Evolutionary conservation across 768 basidiomycete genomes (phyloP).

Genomic region (Podaxis sp.): DNA sequence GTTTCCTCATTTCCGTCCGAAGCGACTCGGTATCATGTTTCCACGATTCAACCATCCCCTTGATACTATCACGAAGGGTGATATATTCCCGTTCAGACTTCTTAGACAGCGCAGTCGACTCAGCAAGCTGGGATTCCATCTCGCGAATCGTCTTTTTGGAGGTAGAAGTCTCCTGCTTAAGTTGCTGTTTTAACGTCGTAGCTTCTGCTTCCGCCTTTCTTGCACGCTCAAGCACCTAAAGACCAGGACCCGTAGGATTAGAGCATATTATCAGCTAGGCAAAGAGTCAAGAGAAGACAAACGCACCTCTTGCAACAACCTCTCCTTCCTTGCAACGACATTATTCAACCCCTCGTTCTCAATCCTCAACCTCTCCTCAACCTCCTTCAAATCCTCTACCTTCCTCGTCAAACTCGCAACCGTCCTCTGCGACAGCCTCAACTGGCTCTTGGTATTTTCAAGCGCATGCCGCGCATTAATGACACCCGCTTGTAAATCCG

Average conservation of each 20-base stretch:
- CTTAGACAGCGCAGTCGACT: slow-evolving; percentile 72
- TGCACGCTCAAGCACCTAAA: slow-evolving; percentile 74
- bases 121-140: slow-evolving; percentile 70
- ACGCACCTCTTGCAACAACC: slow-evolving; percentile 76
- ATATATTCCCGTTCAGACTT: slow-evolving; percentile 83
- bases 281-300: not conserved
- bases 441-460: slow-evolving; percentile 82
- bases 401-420: slow-evolving; percentile 83
- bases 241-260: not conserved
- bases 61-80: slow-evolving; percentile 72
- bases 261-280: not conserved
- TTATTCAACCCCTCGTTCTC: slow-evolving; percentile 90
- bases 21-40: slow-evolving; percentile 69
- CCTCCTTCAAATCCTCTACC: slow-evolving; percentile 87
- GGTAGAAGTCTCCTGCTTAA: slow-evolving; percentile 67
- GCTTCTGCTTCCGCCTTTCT: slow-evolving; percentile 83
- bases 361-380: slow-evolving; percentile 70
- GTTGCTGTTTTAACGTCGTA: slow-evolving; percentile 57
- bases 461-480: slow-evolving; percentile 73
- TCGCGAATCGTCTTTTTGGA: slow-evolving; percentile 77
- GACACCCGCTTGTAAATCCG: slow-evolving; percentile 83
- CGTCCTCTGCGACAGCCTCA: slow-evolving; percentile 74
- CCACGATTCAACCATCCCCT: slow-evolving; percentile 68
- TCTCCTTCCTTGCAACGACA: slow-evolving; percentile 83
- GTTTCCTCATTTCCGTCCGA: slow-evolving; percentile 66